Base-by-base conservation (phyloP, 176 grass and related monocot genomes). In the Eragrostis curvula region DNA sequence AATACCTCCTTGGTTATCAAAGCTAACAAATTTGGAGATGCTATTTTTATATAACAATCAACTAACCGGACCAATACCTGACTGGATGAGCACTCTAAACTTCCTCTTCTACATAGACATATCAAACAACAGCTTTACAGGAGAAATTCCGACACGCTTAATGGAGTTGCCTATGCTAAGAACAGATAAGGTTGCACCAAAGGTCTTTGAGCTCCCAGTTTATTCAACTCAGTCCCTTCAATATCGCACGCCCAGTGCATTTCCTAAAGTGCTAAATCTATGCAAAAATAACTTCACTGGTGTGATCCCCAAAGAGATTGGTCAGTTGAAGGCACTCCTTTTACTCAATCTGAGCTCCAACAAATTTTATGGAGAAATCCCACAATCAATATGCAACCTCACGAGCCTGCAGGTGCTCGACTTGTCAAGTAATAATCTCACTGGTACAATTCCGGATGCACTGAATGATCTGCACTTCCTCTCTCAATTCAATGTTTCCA, bases 381-480 rank as follows among this genome's bases (percentile, higher is more conserved):
- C 79, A 39, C 13, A 66, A 21, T 1, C 46, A 0, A 46, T 88
- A 43, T 7, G 77, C 52, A 67, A 85, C 48, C n/a, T 91, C 25
- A 88, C 25, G 6, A 73, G 27, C 15, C 18, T 91, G 47, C 84
- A 91, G 71, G 9, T 65, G 47, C 89, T 91, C 0, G 76, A 91
- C 14, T 61, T 88, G 12, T 88, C 89, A 8, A 66, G n/a, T 13
- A 91, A 91, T 67, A 15, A 85, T 44, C 73, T 91, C 57, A 88
- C 12, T 42, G 85, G 89, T 75, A 46, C 10, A 50, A 85, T 91
- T 24, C 86, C 89, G 30, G 32, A 0, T 8, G 53, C 53, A 49
- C 4, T 88, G 47, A 68, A 29, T 23, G 55, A 81, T 13, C 71
- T 91, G 23, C 15, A 88, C 77, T 91, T 91, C 25, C 85, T 91